Conservation (phyloP, 208 protist genomes). For the Trypanosoma cruzi region DNA sequence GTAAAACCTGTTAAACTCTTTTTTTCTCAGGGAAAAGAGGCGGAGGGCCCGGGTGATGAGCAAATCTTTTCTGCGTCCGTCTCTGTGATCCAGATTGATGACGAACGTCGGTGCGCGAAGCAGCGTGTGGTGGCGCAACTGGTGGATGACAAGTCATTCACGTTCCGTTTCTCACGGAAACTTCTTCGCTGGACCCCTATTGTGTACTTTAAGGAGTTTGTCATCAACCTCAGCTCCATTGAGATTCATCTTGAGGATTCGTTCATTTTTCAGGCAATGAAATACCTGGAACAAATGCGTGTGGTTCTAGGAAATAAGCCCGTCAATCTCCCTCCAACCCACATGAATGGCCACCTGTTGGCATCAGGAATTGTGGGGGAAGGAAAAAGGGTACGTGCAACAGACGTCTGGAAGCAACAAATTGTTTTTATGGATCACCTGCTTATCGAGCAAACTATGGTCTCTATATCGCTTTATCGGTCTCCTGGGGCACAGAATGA, state of each 20-base stretch:
- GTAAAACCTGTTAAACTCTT: conserved; percentile 44
- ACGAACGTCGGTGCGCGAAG: conserved; percentile 62
- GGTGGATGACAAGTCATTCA: conserved; percentile 32
- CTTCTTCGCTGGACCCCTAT: conserved; percentile 66
- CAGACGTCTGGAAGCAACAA: conserved; percentile 34
- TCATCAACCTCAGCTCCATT: conserved; percentile 37
- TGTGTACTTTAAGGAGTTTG: conserved; percentile 46
- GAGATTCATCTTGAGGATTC: conserved; percentile 79
- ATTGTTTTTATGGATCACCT: conserved; percentile 59
- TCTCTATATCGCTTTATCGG: conserved; percentile 81
- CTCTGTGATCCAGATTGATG: conserved; percentile 63
- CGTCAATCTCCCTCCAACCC: background rate
- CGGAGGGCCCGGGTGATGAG: conserved; percentile 33
- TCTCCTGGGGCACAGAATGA: conserved; percentile 66
- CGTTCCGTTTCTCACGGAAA: conserved; percentile 45
- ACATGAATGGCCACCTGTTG: background rate
- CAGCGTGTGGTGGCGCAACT: conserved; percentile 62
- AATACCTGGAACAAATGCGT: conserved; percentile 39
- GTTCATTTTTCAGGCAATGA: conserved; percentile 58
- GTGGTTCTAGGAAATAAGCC: background rate
- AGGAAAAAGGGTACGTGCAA: background rate
- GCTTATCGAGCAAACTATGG: conserved; percentile 53
- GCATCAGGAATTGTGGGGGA: background rate
- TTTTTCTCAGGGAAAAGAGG: conserved; percentile 45
- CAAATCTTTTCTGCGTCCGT: conserved; percentile 55